Evolutionary conservation across 2,329 filamentous ascomycete genomes (phyloP).

Genomic region (Aspergillus hiratsukae): DNA sequence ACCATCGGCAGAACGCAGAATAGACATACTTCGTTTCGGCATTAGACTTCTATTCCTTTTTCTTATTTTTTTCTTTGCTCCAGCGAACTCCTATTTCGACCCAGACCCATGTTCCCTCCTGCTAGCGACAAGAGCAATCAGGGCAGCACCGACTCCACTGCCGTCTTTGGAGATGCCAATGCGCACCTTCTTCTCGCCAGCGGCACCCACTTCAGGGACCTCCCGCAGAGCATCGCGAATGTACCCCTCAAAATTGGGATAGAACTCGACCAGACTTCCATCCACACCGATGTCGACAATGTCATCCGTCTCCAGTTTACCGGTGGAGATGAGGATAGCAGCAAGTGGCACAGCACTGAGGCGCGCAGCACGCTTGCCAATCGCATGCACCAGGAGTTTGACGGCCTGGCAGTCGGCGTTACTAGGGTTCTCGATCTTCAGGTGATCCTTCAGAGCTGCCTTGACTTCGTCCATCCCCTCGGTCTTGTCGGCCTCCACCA

Average conservation of each 20-base stretch:
- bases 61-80: background rate
- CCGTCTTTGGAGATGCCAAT: constrained; percentile 98
- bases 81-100: background rate
- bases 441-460: constrained; percentile 69
- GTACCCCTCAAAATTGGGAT: constrained; percentile 85
- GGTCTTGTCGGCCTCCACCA: constrained; percentile 75
- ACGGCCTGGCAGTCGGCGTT: constrained; percentile 84
- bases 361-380: constrained; percentile 83
- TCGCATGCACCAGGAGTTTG: constrained; percentile 73
- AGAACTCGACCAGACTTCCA: constrained; percentile 90
- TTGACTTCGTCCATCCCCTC: constrained; percentile 68
- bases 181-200: constrained; percentile 78
- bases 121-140: constrained; percentile 88
- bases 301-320: constrained; percentile 62
- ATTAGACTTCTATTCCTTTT: background rate
- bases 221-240: constrained; percentile 76
- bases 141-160: constrained; percentile 86
- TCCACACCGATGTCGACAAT: constrained; percentile 91
- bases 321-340: constrained; percentile 76
- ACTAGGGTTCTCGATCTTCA: constrained; percentile 71
- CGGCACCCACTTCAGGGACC: constrained; percentile 70
- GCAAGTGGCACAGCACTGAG: constrained; percentile 84
- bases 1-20: background rate
- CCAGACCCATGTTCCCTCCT: constrained; percentile 14
- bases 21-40: background rate